Base-by-base conservation (phyloP, 78 protist species). In the Salpingoeca rosetta region DNA sequence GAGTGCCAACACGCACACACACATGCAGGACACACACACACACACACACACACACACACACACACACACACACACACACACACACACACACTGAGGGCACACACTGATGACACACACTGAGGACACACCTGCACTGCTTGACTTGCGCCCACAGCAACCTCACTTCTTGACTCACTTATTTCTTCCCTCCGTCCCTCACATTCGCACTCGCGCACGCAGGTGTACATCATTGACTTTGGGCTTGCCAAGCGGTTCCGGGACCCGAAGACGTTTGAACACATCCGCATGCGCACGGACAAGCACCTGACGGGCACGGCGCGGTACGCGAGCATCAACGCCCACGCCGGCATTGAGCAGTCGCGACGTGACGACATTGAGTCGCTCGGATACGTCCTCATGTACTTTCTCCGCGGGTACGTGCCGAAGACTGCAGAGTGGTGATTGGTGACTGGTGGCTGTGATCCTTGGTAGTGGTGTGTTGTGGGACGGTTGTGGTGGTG, bases 251-350 rank as follows among this genome's bases (percentile, higher is more conserved):
- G 93, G 73, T 98, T 93, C 88, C 89, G 97, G 44, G 98, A 98
- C 89, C 56, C 86, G 51, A 91, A 88, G 86, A 95, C 98, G 0
- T 95, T 89, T 56, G 92, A 90, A 86, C 99, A 98, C 91, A 96
- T 96, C 43, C 95, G 96, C 3, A 96, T 95, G 84, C 84, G 96
- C 28, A 98, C 96, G 84, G 84, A 93, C 91, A 96, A 95, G 93
- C 92, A 90, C 75, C 91, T 97, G 36, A 97, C 98, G 31, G 99
- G 99, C 44, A 97, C 99, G 0, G 97, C 95, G n/a, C 85, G 98
- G 10, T 97, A 95, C 74, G 97, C 97, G 1, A 57, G 88, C 27
- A 87, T 95, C 85, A 93, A 95, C 85, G 92, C 98, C 31, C 97
- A 95, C 76, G 84, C 12, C 26, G 45, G 65, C 56, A n/a, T 28